Conservation (phyloP, 352 stramenopile species). For the Phytophthora macrochlamydospora region DNA sequence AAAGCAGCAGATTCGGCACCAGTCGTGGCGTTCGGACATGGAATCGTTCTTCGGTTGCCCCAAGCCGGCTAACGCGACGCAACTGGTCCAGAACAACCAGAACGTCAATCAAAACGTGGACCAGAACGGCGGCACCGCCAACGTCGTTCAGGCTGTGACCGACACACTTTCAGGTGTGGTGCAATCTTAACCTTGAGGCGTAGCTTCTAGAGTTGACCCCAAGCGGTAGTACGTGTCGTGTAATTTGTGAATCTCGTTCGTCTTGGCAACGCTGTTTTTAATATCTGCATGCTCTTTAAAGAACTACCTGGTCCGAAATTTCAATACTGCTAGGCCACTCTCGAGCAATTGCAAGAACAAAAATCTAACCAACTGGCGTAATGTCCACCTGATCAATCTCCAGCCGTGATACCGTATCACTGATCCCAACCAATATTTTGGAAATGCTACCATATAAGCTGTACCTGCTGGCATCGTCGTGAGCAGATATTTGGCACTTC, state of each 20-base stretch:
- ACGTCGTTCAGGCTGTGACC: conserved; percentile 11
- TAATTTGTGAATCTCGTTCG: not conserved
- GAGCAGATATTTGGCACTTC: no score
- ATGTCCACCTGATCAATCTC: no score
- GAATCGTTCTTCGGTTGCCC: conserved; percentile 51
- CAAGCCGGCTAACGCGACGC: conserved; percentile 26
- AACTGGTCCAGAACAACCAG: not conserved
- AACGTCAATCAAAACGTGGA: conserved; percentile 5
- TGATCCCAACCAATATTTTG: no score
- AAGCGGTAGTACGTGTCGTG: conserved; percentile 11
- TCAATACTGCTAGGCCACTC: no score
- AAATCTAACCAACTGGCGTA: no score
- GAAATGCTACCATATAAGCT: no score
- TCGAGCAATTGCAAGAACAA: no score
- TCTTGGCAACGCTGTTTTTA: not conserved
- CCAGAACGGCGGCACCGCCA: not conserved
- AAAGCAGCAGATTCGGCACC: conserved; percentile 31
- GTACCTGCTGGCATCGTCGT: not conserved
- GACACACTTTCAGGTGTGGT: conserved; percentile 19
- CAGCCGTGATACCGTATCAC: no score
- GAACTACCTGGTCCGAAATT: no score
- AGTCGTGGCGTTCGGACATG: conserved; percentile 45
- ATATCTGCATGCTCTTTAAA: no score
- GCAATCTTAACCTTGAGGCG: conserved; percentile 22
- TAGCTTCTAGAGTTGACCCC: conserved; percentile 6